phyloP scores from a whole-genome alignment of 2,329 filamentous ascomycete species.

The Aspergillus brunneoviolaceus region DNA sequence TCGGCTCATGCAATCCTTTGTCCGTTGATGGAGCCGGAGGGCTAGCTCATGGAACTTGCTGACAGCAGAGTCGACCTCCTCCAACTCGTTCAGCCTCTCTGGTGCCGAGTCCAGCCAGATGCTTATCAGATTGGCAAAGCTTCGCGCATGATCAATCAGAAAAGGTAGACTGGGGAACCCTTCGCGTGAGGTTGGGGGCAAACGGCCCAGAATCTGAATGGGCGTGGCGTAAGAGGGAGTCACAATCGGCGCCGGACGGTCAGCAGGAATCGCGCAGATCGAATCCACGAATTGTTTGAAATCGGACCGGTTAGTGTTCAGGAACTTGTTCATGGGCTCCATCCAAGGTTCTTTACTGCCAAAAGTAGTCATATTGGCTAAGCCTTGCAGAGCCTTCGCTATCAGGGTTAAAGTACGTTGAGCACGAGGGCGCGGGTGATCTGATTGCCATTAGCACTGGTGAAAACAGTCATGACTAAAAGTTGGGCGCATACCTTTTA shows the following conservation, averaged over 20 bases:
- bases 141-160: constrained; percentile 83
- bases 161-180: constrained; percentile 93
- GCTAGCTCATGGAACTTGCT: constrained; percentile 47
- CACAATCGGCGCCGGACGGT: constrained; percentile 62
- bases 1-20: constrained; percentile 46
- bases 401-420: constrained; percentile 89
- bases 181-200: constrained; percentile 78
- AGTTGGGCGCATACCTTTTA: constrained; percentile 56
- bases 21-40: constrained; percentile 43
- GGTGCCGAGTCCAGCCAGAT: constrained; percentile 47
- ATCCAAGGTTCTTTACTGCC: constrained; percentile 98
- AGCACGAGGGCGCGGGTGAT: constrained; percentile 78
- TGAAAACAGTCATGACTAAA: constrained; percentile 3
- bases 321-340: constrained; percentile 94
- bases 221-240: constrained; percentile 90
- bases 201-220: constrained; percentile 79
- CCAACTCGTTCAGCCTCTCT: constrained; percentile 39
- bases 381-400: constrained; percentile 84
- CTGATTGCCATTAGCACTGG: constrained; percentile 44
- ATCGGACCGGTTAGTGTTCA: constrained; percentile 70
- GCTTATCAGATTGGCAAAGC: constrained; percentile 78
- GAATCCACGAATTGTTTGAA: constrained; percentile 87
- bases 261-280: constrained; percentile 77
- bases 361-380: constrained; percentile 87
- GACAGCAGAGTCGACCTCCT: constrained; percentile 40